Evolutionary conservation across 805 yeast genomes (phyloP).

Genomic region (Blastobotrys muscicola): DNA sequence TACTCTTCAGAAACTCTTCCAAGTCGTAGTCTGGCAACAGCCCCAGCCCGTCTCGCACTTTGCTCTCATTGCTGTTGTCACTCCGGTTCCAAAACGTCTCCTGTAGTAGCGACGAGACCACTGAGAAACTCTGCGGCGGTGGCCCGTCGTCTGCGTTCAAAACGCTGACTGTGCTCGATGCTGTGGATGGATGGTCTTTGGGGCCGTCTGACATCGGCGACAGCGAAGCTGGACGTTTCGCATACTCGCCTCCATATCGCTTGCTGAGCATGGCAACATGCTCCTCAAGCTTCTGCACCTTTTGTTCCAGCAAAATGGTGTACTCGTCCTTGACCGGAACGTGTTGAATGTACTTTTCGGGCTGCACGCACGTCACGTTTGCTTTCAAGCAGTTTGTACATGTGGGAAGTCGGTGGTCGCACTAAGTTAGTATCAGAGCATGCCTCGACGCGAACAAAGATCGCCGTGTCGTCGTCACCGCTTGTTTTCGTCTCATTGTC

Average conservation of each 20-base stretch:
- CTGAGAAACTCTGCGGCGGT: constrained; percentile 22
- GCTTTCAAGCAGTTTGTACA: constrained; percentile 62
- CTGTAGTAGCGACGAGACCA: constrained; percentile 20
- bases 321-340: constrained; percentile 46
- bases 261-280: constrained; percentile 9
- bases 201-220: background rate
- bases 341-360: constrained; percentile 44
- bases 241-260: too few relatives aligned
- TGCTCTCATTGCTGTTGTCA: constrained; percentile 2
- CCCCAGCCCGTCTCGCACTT: constrained; percentile 6
- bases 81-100: constrained; percentile 17
- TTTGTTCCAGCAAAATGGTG: constrained; percentile 46
- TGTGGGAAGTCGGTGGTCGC: constrained; percentile 55
- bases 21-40: constrained; percentile 16
- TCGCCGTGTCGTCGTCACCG: too few relatives aligned
- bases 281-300: constrained; percentile 43
- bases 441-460: too few relatives aligned
- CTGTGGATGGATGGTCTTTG: background rate
- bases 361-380: constrained; percentile 52
- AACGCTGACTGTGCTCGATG: constrained; percentile 12
- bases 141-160: constrained; percentile 17
- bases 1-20: constrained; percentile 11
- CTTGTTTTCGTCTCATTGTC: too few relatives aligned
- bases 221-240: background rate
- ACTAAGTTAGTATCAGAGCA: constrained; percentile 22